phyloP scores from a whole-genome alignment of 108 stramenopile genomes.

The Nitzschia palea region DNA sequence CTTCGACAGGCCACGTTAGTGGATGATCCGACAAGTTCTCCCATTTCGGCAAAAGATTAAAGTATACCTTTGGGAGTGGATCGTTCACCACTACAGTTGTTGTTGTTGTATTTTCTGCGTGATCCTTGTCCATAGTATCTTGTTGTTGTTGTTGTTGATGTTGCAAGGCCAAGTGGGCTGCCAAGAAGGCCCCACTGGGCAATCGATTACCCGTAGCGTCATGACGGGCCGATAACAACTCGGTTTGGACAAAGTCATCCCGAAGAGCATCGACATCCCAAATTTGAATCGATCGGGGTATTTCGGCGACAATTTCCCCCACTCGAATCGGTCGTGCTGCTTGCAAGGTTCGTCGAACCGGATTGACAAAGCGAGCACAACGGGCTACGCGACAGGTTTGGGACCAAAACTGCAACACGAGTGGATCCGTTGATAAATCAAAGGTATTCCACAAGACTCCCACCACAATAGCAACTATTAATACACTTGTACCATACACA shows the following conservation, averaged over 20 bases:
- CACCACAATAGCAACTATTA: conserved; percentile 21
- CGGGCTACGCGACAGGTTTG: conserved; percentile 4
- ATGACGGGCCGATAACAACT: conserved; percentile 52
- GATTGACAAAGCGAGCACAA: conserved; percentile 18
- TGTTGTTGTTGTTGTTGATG: not conserved
- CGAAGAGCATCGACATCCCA: conserved; percentile 87
- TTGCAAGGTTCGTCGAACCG: conserved; percentile 24
- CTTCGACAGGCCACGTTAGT: conserved; percentile 41
- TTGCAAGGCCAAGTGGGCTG: conserved; percentile 46
- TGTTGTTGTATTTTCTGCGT: not conserved
- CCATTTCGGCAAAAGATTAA: conserved; percentile 53
- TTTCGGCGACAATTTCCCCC: conserved; percentile 51
- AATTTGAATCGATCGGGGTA: conserved; percentile 72
- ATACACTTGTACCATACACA: conserved; percentile 9
- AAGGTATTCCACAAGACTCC: conserved; percentile 12
- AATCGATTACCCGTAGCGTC: conserved; percentile 55
- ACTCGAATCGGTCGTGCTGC: conserved; percentile 30
- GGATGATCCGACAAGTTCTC: conserved; percentile 67
- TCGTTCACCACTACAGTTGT: not conserved
- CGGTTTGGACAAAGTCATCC: conserved; percentile 54
- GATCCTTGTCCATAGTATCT: not conserved
- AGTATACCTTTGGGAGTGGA: conserved; percentile 7
- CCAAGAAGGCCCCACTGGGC: conserved; percentile 68
- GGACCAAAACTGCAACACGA: conserved; percentile 1
- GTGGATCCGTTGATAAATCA: conserved; percentile 4